phyloP scores from a whole-genome alignment of 495 filamentous ascomycete species.

The Viridothelium virens region DNA sequence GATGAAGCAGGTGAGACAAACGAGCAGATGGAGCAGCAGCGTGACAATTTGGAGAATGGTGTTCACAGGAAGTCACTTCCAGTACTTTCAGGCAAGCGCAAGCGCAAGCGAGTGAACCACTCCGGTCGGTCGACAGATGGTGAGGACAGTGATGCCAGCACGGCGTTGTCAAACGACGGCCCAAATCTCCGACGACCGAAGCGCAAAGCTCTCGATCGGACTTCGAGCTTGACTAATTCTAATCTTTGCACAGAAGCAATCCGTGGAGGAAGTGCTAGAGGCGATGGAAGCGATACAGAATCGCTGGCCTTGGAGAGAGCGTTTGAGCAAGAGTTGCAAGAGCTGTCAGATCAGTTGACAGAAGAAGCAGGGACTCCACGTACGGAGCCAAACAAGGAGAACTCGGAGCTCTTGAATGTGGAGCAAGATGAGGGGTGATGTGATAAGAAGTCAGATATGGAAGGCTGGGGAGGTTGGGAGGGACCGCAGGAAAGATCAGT shows the following conservation, averaged over 20 bases:
- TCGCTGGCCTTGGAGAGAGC: neutral
- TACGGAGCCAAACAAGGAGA: neutral
- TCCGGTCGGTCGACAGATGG: constrained; percentile 15
- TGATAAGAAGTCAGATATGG: too few relatives aligned
- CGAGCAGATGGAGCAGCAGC: constrained; percentile 35
- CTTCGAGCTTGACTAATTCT: constrained; percentile 39
- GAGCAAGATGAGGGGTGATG: too few relatives aligned
- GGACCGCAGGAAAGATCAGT: too few relatives aligned
- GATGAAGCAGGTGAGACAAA: constrained; percentile 31
- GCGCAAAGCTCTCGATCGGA: constrained; percentile 34
- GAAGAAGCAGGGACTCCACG: neutral
- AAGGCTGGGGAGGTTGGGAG: too few relatives aligned
- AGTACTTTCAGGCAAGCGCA: constrained; percentile 24
- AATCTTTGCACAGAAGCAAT: neutral
- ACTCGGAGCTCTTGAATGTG: neutral
- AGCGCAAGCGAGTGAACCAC: constrained; percentile 21
- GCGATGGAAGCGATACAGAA: neutral
- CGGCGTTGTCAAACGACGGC: constrained; percentile 31
- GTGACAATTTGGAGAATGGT: constrained; percentile 5
- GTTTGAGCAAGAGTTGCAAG: neutral
- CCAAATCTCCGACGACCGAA: constrained; percentile 41
- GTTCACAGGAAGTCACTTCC: constrained; percentile 1
- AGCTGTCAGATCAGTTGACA: neutral
- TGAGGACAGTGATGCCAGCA: constrained; percentile 23
- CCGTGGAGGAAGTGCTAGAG: neutral